Evolutionary conservation across 2,329 filamentous ascomycete species (phyloP), one percentile per base, ranked within the genome.

Genomic region (Diaporthe nobilis): DNA sequence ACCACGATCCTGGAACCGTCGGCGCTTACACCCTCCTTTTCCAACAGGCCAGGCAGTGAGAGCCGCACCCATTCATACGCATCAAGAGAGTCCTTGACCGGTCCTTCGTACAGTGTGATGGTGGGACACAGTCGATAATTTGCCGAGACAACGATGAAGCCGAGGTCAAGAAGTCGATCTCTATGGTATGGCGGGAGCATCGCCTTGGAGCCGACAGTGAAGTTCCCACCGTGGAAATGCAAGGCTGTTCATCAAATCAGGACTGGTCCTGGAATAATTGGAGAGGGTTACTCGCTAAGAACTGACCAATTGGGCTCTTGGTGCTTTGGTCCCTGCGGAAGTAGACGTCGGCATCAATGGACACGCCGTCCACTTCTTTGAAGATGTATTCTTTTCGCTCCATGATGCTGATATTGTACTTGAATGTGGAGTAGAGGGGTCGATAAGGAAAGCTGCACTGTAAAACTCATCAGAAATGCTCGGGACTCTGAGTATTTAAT

Each of bases 331-430:
- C 28, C 25, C 20, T 34, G 15, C 25, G 53, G 28, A 31, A 57
- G 28, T 57, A 57, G 53, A 57, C 53, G 8, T 57, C 53, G 22
- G 53, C 25, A 2, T 57, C 53, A 20, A 57, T 34, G 15, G 28
- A 34, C 53, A 31, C 53, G 53, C 53, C 53, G 53, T 57, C 53
- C 53, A 57, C 53, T 57, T 57, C 25, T 57, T 57, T 57, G 28
- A 57, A 57, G 53, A 31, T 57, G 28, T 57, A 57, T 31, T 57
- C 53, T 57, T 57, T 57, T 9, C 25, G 53, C 53, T 57, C 25
- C 53, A 57, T 57, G 53, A 28, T 55, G 53, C 17, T 44, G 37
- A 39, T 39, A 39, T 39, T 39, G 37, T 39, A 39, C 10, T 39
- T 12, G 37, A 39, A 10, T 39, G 37, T 12, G 0, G 37, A 39